Percentiles rank a stretch among this genome's conserved stretches.
Conservation (phyloP, 768 basidiomycete genomes). For the Podaxis sp. region DNA sequence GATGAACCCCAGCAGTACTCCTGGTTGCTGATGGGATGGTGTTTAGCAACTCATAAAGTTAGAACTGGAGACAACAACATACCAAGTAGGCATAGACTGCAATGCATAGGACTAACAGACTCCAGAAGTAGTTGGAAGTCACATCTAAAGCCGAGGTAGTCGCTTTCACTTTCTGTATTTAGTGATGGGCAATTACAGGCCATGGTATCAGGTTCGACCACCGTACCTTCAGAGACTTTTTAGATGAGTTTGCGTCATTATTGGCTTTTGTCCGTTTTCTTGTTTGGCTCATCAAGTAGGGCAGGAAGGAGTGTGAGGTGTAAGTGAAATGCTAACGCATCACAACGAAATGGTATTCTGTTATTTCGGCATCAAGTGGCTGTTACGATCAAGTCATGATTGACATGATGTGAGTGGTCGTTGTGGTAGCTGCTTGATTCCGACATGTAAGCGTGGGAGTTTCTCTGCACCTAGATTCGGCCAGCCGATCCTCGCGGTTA, state of each 20-base stretch:
- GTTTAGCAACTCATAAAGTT: background rate
- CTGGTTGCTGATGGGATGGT: conserved; percentile 11
- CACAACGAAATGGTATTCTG: conserved; percentile 2
- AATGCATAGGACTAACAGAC: background rate
- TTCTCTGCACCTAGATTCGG: background rate
- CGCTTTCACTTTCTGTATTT: background rate
- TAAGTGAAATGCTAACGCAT: background rate
- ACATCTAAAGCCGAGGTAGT: background rate
- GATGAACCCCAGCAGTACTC: conserved; percentile 21
- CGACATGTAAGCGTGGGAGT: background rate
- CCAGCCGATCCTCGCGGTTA: no score
- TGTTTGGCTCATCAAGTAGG: background rate
- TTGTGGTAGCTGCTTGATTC: no score
- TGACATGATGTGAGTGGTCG: background rate
- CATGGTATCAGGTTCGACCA: background rate
- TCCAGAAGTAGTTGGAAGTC: conserved; percentile 7
- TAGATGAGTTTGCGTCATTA: background rate
- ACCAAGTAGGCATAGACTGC: conserved; percentile 12
- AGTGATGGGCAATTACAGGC: background rate
- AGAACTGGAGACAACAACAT: background rate
- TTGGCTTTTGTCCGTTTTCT: background rate
- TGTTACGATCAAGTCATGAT: background rate
- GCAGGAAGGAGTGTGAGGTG: background rate
- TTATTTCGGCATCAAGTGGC: background rate
- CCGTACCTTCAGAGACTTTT: background rate